Evolutionary conservation across 2,329 filamentous ascomycete genomes (phyloP).

Genomic region (Cytospora schulzeri): DNA sequence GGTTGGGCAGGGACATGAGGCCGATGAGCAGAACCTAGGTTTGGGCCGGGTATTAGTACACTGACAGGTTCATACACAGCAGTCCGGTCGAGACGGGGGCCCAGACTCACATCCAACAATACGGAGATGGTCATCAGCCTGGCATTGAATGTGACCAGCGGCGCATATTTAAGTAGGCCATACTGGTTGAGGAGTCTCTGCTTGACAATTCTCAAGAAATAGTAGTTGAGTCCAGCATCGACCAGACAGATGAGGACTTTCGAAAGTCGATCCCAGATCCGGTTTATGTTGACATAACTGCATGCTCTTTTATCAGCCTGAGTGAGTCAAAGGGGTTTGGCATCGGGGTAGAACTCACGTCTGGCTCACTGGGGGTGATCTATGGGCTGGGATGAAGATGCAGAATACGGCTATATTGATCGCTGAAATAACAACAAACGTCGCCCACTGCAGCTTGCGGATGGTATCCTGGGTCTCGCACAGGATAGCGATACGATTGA

Average conservation of each 20-base stretch:
- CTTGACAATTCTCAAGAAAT: constrained; percentile 52
- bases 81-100: no score
- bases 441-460: constrained; percentile 48
- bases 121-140: constrained; percentile 52
- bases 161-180: constrained; percentile 53
- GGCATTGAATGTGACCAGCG: constrained; percentile 52
- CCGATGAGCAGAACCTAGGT: constrained; percentile 36
- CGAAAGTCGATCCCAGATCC: constrained; percentile 54
- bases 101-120: constrained; percentile 47
- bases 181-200: constrained; percentile 48
- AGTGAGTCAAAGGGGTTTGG: no score
- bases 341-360: constrained; percentile 20
- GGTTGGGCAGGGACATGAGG: constrained; percentile 39
- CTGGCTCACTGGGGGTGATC: constrained; percentile 40
- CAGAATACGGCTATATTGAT: constrained; percentile 50
- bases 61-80: neutral
- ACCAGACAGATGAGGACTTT: constrained; percentile 55
- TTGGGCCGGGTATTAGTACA: neutral
- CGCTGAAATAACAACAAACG: constrained; percentile 45
- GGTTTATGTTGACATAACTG: constrained; percentile 44
- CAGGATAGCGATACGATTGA: constrained; percentile 55
- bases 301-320: neutral
- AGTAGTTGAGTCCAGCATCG: constrained; percentile 54
- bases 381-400: constrained; percentile 47
- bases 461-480: constrained; percentile 44